These are phyloP conservation scores for Chaetoscypha palmicola DNA, from an alignment of 2,329 filamentous ascomycete genomes.

Conservation along the genomic window DNA sequence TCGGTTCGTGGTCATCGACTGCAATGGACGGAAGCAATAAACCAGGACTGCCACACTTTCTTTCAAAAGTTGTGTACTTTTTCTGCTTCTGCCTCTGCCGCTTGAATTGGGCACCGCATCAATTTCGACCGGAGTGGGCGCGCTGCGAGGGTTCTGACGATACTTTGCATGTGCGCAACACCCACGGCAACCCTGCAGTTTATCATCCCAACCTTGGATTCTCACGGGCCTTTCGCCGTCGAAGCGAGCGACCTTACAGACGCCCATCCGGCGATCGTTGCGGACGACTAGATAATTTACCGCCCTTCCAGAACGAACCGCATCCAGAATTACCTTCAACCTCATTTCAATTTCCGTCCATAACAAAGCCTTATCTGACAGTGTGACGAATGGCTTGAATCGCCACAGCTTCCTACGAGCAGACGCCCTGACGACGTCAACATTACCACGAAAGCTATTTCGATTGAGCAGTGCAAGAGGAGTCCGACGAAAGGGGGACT, in stretches of 20 bases:
- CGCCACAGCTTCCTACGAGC: too few relatives aligned
- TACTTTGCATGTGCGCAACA: slow-evolving; percentile 16
- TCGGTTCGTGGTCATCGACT: too few relatives aligned
- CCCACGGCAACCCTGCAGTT: slow-evolving; percentile 21
- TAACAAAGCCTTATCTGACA: too few relatives aligned
- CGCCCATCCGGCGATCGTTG: slow-evolving; percentile 27
- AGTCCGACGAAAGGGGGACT: too few relatives aligned
- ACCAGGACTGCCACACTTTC: too few relatives aligned
- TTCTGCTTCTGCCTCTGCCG: slow-evolving; percentile 3
- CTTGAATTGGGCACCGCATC: slow-evolving; percentile 5
- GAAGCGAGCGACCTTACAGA: slow-evolving; percentile 26
- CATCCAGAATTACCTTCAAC: too few relatives aligned
- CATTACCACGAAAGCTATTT: too few relatives aligned
- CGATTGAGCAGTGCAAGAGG: too few relatives aligned
- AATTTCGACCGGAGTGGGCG: slow-evolving; percentile 3
- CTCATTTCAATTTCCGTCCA: too few relatives aligned
- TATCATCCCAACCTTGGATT: slow-evolving; percentile 26
- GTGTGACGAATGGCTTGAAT: too few relatives aligned
- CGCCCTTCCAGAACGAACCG: slow-evolving; percentile 22
- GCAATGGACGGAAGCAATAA: too few relatives aligned
- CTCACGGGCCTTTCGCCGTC: slow-evolving; percentile 27
- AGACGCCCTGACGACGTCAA: too few relatives aligned
- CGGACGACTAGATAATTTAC: slow-evolving; percentile 19
- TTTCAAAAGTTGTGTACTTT: slow-evolving; percentile 2
- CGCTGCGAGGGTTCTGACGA: slow-evolving; percentile 12